Conservation (phyloP, 2,329 filamentous ascomycete genomes). For the Aspergillus sp. region DNA sequence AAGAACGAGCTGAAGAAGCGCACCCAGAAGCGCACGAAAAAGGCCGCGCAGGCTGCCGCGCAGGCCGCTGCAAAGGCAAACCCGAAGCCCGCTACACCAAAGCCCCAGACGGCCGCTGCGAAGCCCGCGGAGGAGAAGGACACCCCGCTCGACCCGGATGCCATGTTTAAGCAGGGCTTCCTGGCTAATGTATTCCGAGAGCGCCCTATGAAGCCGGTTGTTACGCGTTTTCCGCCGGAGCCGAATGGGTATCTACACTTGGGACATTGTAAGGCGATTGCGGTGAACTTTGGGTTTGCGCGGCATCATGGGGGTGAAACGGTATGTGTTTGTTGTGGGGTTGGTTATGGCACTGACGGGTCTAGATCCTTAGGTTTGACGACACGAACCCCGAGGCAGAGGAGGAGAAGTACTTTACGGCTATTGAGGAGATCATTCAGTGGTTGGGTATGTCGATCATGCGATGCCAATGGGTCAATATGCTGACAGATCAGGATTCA, state of each 20-base stretch:
- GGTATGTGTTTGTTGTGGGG: neutral
- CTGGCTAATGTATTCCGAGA: slow-evolving; percentile 70
- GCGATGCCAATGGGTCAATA: neutral
- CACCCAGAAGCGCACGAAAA: slow-evolving; percentile 24
- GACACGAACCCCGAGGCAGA: slow-evolving; percentile 95
- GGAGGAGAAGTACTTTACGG: slow-evolving; percentile 82
- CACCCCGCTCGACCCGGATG: slow-evolving; percentile 48
- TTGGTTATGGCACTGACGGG: slow-evolving; percentile 2
- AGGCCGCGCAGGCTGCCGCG: slow-evolving; percentile 28
- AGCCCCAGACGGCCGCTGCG: slow-evolving; percentile 14
- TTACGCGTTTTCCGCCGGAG: slow-evolving; percentile 78
- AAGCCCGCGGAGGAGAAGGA: slow-evolving; percentile 21
- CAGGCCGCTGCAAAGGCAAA: slow-evolving; percentile 33
- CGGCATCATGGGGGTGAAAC: slow-evolving; percentile 71
- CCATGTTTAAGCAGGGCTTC: slow-evolving; percentile 80
- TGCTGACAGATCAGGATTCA: slow-evolving; percentile 57
- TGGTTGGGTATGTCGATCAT: slow-evolving; percentile 60
- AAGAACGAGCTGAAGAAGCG: slow-evolving; percentile 32
- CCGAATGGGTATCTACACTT: slow-evolving; percentile 94
- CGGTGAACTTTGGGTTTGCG: slow-evolving; percentile 95
- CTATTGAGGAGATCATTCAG: slow-evolving; percentile 82
- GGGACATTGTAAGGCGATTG: slow-evolving; percentile 92
- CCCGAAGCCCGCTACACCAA: slow-evolving; percentile 37
- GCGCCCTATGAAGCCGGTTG: slow-evolving; percentile 51
- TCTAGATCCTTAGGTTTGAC: slow-evolving; percentile 67